Base-by-base conservation (phyloP, 768 basidiomycete species). In the Daedaleopsis nitida region DNA sequence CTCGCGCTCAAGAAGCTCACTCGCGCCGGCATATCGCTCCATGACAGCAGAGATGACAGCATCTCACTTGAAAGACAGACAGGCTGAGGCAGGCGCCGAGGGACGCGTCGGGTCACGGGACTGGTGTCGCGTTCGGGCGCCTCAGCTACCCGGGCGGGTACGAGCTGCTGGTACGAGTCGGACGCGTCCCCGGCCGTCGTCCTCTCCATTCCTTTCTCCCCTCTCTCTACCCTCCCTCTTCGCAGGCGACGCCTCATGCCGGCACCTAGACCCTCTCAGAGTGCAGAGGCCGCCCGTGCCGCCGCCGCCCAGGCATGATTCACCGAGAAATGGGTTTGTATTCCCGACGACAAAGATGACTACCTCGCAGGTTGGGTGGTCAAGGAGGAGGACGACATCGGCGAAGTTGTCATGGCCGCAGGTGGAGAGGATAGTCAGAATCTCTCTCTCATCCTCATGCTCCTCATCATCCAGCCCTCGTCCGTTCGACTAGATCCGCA, bases 321-420 rank as follows among this genome's bases (percentile, higher is more conserved):
- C 76, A 96, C 94, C 73, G 94, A 94, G 82, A 92, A 89, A 78
- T 96, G 96, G 92, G 94, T 98, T 7, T 98, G 96, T 96, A 89
- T 96, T 24, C 94, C 94, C 2, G 96, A 98, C 74, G 85, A 89
- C 60, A 86, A 84, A 72, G 91, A 95, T 66, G 96, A 96, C 0
- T 98, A 98, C 74, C 84, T 96, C 51, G 90, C 94, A 48, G 96
- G 94, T 58, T 96, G 93, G 93, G 91, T 98, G 27, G 84, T 92
- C 60, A 86, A 84, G 64, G 94, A 96, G 71, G 88, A 94, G 55
- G 88, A 87, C 27, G 92, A 94, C 62, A 76, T 83, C 16, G 93
- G 87, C 2, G 87, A 96, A 67, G 89, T 98, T 16, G 80, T 96
- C 44, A 86, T 96, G 81, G 89, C 91, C 42, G 81, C 87, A 4